Evolutionary conservation across 176 grass and related monocot genomes (phyloP).

Genomic region (Aechmea fasciata): DNA sequence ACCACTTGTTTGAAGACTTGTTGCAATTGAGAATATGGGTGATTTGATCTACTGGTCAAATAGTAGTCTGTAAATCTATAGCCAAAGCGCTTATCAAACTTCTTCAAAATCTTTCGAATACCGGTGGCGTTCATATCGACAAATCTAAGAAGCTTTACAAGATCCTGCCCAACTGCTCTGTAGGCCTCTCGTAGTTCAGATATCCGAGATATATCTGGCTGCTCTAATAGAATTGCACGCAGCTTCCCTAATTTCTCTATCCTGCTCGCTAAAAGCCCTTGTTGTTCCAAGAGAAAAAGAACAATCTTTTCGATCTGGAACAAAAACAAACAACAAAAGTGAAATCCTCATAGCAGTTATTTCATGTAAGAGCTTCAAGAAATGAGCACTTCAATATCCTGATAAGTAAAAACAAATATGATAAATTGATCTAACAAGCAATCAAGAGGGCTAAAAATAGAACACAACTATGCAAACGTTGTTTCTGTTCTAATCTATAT

Average conservation of each 20-base stretch:
- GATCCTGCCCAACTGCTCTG: slow-evolving; percentile 69
- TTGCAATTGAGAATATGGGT: slow-evolving; percentile 96
- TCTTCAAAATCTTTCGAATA: slow-evolving; percentile 98
- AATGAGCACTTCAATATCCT: background rate
- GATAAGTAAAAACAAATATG: too few relatives aligned
- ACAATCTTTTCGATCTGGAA: slow-evolving; percentile 91
- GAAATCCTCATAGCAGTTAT: slow-evolving; percentile 8
- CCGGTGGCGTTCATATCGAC: slow-evolving; percentile 96
- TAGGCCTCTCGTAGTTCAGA: slow-evolving; percentile 75
- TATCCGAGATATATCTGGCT: slow-evolving; percentile 88
- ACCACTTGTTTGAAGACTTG: slow-evolving; percentile 99
- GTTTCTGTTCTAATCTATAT: too few relatives aligned
- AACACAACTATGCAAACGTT: too few relatives aligned
- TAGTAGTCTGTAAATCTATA: slow-evolving; percentile 99
- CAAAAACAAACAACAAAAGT: slow-evolving; percentile 13
- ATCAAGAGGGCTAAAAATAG: too few relatives aligned
- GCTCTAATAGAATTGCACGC: slow-evolving; percentile 54
- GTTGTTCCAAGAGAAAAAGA: slow-evolving; percentile 88
- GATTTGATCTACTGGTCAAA: slow-evolving; percentile 86
- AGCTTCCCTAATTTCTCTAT: slow-evolving; percentile 88
- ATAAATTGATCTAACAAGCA: too few relatives aligned
- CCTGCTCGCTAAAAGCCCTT: slow-evolving; percentile 75
- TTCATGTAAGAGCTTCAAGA: slow-evolving; percentile 3
- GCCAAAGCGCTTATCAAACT: slow-evolving; percentile 92
- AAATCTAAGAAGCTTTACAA: slow-evolving; percentile 96